Evolutionary conservation across 164 flowering plant genomes (phyloP).

Genomic region (Magnolia sinica): DNA sequence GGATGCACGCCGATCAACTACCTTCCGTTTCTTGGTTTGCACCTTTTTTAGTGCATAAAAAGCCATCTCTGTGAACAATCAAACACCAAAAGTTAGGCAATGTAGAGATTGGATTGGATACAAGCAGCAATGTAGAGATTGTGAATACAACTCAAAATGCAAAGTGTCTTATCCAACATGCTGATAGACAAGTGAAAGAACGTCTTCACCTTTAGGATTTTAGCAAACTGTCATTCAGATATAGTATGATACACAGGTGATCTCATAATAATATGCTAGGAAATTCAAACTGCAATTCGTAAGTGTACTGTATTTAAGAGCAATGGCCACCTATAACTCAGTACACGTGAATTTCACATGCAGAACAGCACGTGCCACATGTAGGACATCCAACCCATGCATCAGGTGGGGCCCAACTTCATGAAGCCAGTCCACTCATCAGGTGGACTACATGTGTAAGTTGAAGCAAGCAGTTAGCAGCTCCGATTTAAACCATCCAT

Average conservation of each 20-base stretch:
- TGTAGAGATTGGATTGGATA: not conserved
- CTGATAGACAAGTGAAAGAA: not conserved
- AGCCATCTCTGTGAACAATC: constrained; percentile 50
- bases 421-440: not conserved
- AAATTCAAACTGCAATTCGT: not conserved
- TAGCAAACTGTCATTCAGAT: not conserved
- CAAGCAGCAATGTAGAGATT: not conserved
- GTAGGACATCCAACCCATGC: not conserved
- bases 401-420: not conserved
- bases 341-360: not conserved
- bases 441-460: not conserved
- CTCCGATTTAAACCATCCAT: no score
- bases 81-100: not conserved
- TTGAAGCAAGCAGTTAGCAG: not conserved
- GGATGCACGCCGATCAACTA: constrained; percentile 86
- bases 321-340: not conserved
- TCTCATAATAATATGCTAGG: not conserved
- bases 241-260: not conserved
- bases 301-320: not conserved
- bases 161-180: not conserved
- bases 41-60: constrained; percentile 63
- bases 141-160: not conserved
- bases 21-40: constrained; percentile 76
- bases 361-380: not conserved
- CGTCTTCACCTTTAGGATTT: not conserved